These are phyloP conservation scores for Vigna hirtella DNA, from an alignment of 306 rosid species.

Conservation along the genomic window DNA sequence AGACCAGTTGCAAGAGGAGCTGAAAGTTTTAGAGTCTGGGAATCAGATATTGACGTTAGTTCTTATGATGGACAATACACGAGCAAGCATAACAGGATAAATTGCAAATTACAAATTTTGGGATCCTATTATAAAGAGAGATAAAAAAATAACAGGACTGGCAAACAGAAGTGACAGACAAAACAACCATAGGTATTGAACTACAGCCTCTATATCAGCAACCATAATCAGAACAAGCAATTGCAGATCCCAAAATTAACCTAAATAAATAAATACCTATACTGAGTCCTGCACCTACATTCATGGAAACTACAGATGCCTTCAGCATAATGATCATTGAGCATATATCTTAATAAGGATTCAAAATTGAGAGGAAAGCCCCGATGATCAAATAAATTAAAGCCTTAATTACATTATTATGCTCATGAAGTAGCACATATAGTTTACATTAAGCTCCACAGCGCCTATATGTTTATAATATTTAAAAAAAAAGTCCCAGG, in stretches of 20 bases:
- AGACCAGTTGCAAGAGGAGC: conserved; percentile 99
- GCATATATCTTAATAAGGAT: conserved; percentile 10
- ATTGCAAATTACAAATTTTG: conserved; percentile 6
- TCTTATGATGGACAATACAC: conserved; percentile 31
- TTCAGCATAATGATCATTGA: neutral
- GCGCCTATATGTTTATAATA: neutral
- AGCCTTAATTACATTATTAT: neutral
- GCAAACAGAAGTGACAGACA: conserved; percentile 10
- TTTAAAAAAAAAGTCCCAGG: too few relatives aligned
- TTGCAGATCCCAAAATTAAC: conserved; percentile 9
- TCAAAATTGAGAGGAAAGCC: conserved; percentile 6
- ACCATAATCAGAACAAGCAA: conserved; percentile 13
- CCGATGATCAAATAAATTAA: neutral
- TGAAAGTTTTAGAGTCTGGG: conserved; percentile 84
- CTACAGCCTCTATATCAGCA: neutral
- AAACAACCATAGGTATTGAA: conserved; percentile 3
- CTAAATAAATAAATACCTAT: neutral
- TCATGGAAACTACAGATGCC: conserved; percentile 1
- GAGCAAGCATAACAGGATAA: conserved; percentile 7
- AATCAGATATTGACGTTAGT: conserved; percentile 43
- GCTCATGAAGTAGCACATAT: neutral
- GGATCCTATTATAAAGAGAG: neutral
- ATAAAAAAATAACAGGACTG: conserved; percentile 10
- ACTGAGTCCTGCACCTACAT: neutral
- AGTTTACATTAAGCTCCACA: neutral